These are phyloP conservation scores for Lactarius akahatsu DNA, from an alignment of 768 basidiomycete species.

Conservation along the genomic window DNA sequence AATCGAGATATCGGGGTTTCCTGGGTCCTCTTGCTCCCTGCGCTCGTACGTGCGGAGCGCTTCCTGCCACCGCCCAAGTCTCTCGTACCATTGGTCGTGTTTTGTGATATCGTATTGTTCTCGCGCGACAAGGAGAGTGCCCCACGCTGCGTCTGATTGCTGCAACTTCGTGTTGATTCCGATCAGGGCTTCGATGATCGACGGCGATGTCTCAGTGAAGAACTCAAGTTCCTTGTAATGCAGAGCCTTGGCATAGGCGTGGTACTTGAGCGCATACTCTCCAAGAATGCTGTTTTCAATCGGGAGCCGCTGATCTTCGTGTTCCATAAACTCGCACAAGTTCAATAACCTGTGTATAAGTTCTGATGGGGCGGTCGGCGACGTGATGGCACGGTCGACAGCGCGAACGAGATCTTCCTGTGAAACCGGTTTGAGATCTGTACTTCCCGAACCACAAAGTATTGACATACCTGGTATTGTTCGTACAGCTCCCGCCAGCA, in stretches of 20 bases:
- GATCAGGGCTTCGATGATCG: constrained; percentile 92
- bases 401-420: constrained; percentile 94
- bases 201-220: constrained; percentile 86
- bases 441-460: neutral
- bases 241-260: constrained; percentile 94
- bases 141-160: constrained; percentile 98
- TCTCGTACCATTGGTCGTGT: constrained; percentile 98
- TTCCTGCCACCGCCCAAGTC: constrained; percentile 94
- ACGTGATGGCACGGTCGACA: constrained; percentile 82
- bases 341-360: constrained; percentile 89
- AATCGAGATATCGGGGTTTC: constrained; percentile 72
- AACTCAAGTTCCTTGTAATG: constrained; percentile 99
- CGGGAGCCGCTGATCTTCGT: constrained; percentile 92
- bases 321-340: constrained; percentile 98
- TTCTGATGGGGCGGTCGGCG: constrained; percentile 75
- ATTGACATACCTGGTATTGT: constrained; percentile 77
- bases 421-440: constrained; percentile 7
- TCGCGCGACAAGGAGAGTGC: constrained; percentile 85
- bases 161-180: constrained; percentile 95
- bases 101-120: constrained; percentile 88
- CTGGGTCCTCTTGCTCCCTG: constrained; percentile 72
- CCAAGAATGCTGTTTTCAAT: constrained; percentile 93
- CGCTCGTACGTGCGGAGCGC: constrained; percentile 84
- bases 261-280: constrained; percentile 88
- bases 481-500: constrained; percentile 97